phyloP scores from a whole-genome alignment of 2,329 filamentous ascomycete genomes.

The Alternaria sp. region DNA sequence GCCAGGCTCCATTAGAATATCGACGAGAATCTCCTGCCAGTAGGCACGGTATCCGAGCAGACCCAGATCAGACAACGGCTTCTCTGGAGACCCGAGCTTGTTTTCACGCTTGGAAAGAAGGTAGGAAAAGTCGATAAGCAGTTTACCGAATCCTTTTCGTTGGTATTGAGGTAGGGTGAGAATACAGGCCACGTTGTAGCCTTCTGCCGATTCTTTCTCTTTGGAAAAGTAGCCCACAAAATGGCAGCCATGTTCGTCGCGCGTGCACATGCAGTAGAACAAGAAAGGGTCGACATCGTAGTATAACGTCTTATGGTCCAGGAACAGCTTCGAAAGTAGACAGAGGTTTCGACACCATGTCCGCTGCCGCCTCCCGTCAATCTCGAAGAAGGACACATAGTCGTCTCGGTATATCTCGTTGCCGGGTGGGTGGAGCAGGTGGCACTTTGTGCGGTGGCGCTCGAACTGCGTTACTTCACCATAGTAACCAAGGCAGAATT shows the following conservation, averaged over 20 bases:
- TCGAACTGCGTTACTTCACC: slow-evolving; percentile 81
- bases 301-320: slow-evolving; percentile 97
- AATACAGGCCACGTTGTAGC: slow-evolving; percentile 98
- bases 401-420: slow-evolving; percentile 99
- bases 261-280: slow-evolving; percentile 96
- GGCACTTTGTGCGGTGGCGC: slow-evolving; percentile 88
- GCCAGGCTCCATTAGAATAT: slow-evolving; percentile 70
- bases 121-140: slow-evolving; percentile 97
- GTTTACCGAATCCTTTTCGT: slow-evolving; percentile 87
- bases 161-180: slow-evolving; percentile 96
- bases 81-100: slow-evolving; percentile 94
- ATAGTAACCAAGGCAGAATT: slow-evolving; percentile 94
- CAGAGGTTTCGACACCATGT: slow-evolving; percentile 98
- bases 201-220: slow-evolving; percentile 95
- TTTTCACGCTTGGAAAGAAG: slow-evolving; percentile 94
- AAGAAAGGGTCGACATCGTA: slow-evolving; percentile 99
- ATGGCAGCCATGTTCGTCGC: slow-evolving; percentile 88
- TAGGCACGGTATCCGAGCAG: slow-evolving; percentile 94
- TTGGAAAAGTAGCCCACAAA: slow-evolving; percentile 99
- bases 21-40: slow-evolving; percentile 94
- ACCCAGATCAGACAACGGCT: slow-evolving; percentile 92
- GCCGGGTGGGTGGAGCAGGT: slow-evolving; percentile 87
- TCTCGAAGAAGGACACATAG: slow-evolving; percentile 94
- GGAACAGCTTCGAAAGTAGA: slow-evolving; percentile 91
- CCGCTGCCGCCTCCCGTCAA: slow-evolving; percentile 89